Percentiles rank a stretch among this genome's conserved stretches.
These are phyloP conservation scores for Leptodontidium sp. DNA, from an alignment of 2,329 filamentous ascomycete species.

Conservation along the genomic window DNA sequence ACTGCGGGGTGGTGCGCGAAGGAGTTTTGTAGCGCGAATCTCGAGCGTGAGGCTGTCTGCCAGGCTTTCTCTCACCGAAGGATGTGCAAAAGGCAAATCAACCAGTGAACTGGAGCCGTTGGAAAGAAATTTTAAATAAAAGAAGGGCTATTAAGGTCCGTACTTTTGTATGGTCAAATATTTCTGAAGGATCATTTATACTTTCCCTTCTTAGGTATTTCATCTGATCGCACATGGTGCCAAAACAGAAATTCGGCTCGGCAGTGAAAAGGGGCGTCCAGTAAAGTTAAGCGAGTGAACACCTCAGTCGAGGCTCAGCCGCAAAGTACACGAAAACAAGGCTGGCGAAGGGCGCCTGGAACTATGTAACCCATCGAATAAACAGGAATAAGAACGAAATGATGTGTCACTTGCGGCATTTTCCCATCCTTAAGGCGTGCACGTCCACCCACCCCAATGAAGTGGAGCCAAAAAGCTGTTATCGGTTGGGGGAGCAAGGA, in stretches of 20 bases:
- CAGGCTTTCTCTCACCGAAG: constrained; percentile 8
- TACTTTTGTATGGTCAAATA: not conserved
- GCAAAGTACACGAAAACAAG: not conserved
- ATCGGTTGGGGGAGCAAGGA: not conserved
- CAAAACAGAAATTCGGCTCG: not conserved
- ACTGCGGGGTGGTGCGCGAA: not conserved
- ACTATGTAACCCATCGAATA: not conserved
- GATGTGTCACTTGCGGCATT: constrained; percentile 16
- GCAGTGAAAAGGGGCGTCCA: constrained; percentile 12
- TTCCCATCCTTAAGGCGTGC: constrained; percentile 3
- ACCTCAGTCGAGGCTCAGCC: constrained; percentile 5
- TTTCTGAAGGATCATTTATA: not conserved
- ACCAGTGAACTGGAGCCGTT: not conserved
- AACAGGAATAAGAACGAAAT: not conserved
- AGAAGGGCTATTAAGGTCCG: not conserved
- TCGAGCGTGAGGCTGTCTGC: not conserved
- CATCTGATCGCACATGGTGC: not conserved
- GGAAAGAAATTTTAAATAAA: not conserved
- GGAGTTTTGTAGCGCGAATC: not conserved
- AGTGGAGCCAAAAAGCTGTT: not conserved
- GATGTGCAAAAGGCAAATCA: not conserved
- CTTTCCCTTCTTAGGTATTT: not conserved
- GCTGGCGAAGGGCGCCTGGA: constrained; percentile 11
- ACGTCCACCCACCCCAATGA: not conserved
- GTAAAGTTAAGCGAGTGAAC: constrained; percentile 8